Conservation (phyloP, 2,329 filamentous ascomycete species). For the Cytospora paraplurivora region DNA sequence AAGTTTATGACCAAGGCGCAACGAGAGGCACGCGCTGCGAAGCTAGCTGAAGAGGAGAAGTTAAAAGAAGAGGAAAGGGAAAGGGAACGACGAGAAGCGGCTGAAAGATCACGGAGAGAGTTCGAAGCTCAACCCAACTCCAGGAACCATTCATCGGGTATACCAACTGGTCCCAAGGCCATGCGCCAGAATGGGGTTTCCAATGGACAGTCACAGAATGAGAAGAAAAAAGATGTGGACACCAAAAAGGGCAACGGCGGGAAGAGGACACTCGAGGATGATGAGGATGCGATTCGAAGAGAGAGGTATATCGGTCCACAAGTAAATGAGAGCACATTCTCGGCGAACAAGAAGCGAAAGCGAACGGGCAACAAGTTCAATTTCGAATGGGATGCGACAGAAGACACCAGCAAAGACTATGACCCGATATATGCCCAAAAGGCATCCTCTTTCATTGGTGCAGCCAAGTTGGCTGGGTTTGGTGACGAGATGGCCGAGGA, state of each 20-base stretch:
- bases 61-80: constrained; percentile 59
- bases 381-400: constrained; percentile 94
- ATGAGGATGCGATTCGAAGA: constrained; percentile 73
- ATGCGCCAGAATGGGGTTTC: constrained; percentile 51
- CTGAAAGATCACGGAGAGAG: constrained; percentile 34
- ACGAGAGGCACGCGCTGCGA: constrained; percentile 76
- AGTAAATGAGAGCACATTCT: constrained; percentile 80
- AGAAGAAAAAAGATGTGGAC: constrained; percentile 18
- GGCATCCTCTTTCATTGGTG: constrained; percentile 63
- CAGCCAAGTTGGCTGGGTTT: constrained; percentile 47
- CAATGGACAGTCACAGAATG: constrained; percentile 34
- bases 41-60: constrained; percentile 68
- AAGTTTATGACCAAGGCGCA: constrained; percentile 85
- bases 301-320: constrained; percentile 91
- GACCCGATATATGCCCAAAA: constrained; percentile 77
- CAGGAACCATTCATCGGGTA: constrained; percentile 35
- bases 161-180: constrained; percentile 74
- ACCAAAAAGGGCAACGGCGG: constrained; percentile 39
- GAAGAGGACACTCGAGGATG: constrained; percentile 56
- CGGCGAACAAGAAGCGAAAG: constrained; percentile 92
- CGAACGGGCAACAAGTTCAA: constrained; percentile 97
- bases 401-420: constrained; percentile 84
- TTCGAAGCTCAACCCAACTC: constrained; percentile 29
- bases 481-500: constrained; percentile 59
- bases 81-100: constrained; percentile 43